phyloP scores from a whole-genome alignment of 345 rosid species.

The Aquilaria sinensis region DNA sequence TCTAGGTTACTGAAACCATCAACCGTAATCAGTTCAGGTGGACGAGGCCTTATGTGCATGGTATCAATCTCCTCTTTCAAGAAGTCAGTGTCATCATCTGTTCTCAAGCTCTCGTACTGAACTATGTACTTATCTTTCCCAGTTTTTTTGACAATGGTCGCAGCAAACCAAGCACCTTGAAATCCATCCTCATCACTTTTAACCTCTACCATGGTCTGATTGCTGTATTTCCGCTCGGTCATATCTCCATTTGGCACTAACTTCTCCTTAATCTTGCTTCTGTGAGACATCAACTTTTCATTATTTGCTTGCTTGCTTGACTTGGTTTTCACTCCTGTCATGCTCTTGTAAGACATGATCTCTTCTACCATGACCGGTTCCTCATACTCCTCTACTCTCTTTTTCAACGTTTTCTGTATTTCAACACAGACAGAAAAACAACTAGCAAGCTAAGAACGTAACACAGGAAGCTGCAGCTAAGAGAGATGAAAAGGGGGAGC shows the following conservation, averaged over 20 bases:
- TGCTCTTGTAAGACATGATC: not conserved
- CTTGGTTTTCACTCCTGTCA: not conserved
- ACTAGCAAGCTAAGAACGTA: not conserved
- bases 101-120: constrained; percentile 53
- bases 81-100: constrained; percentile 60
- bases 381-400: constrained; percentile 18
- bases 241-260: constrained; percentile 5
- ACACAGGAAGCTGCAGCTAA: not conserved
- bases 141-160: constrained; percentile 39
- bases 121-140: constrained; percentile 47
- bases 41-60: constrained; percentile 65
- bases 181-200: constrained; percentile 80
- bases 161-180: constrained; percentile 82
- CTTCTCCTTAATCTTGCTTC: not conserved
- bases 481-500: no score
- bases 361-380: constrained; percentile 9
- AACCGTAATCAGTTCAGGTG: constrained; percentile 32
- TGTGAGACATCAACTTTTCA: not conserved
- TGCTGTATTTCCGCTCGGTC: constrained; percentile 11
- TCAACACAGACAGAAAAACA: constrained; percentile 8
- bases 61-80: constrained; percentile 52
- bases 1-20: constrained; percentile 41
- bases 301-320: not conserved
- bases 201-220: constrained; percentile 54
- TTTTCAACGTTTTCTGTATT: constrained; percentile 26